Conservation (phyloP, 2,329 filamentous ascomycete species). For the Ceratocystis harringtonii region DNA sequence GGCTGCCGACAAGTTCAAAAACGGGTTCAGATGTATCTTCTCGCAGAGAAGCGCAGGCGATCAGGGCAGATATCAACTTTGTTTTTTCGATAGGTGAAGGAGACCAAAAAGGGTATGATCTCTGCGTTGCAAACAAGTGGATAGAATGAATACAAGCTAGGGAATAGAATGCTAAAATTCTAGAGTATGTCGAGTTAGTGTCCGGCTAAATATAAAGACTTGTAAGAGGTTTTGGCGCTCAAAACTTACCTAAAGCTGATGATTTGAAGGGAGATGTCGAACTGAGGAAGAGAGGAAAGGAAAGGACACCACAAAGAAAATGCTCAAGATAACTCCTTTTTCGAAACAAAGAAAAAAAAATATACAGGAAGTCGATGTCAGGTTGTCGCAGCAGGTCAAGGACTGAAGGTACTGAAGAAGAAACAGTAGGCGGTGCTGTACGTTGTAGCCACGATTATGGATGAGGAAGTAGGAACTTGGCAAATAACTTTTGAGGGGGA, state of each 20-base stretch:
- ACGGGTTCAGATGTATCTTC: constrained; percentile 6
- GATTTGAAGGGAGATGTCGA: neutral
- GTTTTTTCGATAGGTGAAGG: neutral
- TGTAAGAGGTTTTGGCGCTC: neutral
- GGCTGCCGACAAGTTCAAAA: neutral
- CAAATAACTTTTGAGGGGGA: neutral
- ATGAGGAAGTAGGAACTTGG: neutral
- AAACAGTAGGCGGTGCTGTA: neutral
- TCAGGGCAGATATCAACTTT: neutral
- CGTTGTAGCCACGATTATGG: neutral
- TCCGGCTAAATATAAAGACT: neutral
- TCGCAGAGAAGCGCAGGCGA: constrained; percentile 10
- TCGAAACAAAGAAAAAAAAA: neutral
- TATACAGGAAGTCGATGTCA: constrained; percentile 1
- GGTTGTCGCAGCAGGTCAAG: neutral
- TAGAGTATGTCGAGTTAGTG: neutral
- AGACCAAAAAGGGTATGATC: neutral
- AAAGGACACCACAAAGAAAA: neutral
- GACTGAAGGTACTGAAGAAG: neutral
- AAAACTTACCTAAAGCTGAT: constrained; percentile 4
- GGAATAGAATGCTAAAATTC: constrained; percentile 15
- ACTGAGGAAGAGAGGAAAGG: neutral
- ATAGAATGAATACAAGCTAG: neutral
- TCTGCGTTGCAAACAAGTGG: neutral
- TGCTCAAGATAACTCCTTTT: neutral